Evolutionary conservation across 768 basidiomycete genomes (phyloP), one percentile per base, ranked within the genome.

Genomic region (Macrolepiota albuminosa): DNA sequence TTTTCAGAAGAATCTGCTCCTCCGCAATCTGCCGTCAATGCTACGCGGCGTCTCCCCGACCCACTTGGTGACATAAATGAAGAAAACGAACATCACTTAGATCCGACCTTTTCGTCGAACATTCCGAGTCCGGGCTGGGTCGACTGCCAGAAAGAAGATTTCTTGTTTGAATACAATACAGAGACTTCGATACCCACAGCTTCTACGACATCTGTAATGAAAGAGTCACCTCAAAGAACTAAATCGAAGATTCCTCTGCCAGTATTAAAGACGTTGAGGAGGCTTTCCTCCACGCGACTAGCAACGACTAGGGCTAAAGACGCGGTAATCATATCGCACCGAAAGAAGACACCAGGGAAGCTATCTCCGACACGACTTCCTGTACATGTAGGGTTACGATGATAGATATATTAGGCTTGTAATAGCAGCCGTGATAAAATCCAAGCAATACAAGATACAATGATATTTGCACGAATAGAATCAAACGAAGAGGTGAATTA

Each of bases 201-300:
- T 18, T 56, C 54, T 6, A 33, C 21, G 13, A 52, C 50, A 36
- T 56, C 48, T 21, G 36, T 31, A 6, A 34, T 39, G 42, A 51
- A 46, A 34, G 40, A 50, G 43, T 14, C 42, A 9, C 46, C 49
- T 46, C 31, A 6, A 6, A 57, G 54, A n/a, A 6, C 40, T 14
- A 63, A 60, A 54, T 69, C 68, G 33, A 67, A 62, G 16, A 66
- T 70, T 36, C 69, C 70, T 21, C 64, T 66, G 34, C 68, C 69
- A 13, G 66, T 69, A 13, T 52, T 67, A 36, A 65, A 66, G 43
- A 63, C 62, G 13, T 39, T 68, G 54, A 67, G 56, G 53, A 61
- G 67, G 49, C 58, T 67, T 40, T 67, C 69, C 34, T 55, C 60
- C 24, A 60, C 60, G 18, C 60, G 46, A 46, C 26, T 53, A 9